These are phyloP conservation scores for Amanita muscaria DNA, from an alignment of 768 basidiomycete genomes.

Conservation along the genomic window DNA sequence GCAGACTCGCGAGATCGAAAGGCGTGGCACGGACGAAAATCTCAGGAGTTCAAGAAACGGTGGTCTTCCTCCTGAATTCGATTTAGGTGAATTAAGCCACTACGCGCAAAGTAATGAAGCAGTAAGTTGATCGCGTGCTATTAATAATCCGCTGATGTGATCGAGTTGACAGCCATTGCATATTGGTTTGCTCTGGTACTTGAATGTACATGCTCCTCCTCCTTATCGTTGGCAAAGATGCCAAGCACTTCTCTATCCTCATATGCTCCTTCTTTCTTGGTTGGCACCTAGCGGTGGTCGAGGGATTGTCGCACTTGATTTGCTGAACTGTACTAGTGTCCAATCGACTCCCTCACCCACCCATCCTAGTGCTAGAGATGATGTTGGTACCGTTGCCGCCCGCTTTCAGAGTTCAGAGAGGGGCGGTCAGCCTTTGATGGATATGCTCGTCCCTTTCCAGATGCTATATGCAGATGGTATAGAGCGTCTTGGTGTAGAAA, in stretches of 20 bases:
- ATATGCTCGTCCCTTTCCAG: slow-evolving; percentile 83
- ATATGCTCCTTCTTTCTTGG: slow-evolving; percentile 83
- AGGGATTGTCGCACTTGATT: slow-evolving; percentile 79
- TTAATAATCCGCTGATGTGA: slow-evolving; percentile 10
- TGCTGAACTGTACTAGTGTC: slow-evolving; percentile 81
- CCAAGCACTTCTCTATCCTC: slow-evolving; percentile 75
- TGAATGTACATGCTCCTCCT: slow-evolving; percentile 80
- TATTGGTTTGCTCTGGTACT: slow-evolving; percentile 82
- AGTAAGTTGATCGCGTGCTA: slow-evolving; percentile 24
- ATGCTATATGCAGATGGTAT: slow-evolving; percentile 86
- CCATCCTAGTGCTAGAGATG: slow-evolving; percentile 74
- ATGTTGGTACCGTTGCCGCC: slow-evolving; percentile 83
- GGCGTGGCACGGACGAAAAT: slow-evolving; percentile 23
- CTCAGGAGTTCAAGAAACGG: slow-evolving; percentile 24
- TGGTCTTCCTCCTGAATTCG: slow-evolving; percentile 33
- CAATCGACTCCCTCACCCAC: slow-evolving; percentile 74
- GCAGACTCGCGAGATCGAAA: slow-evolving; percentile 15
- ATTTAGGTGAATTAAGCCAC: slow-evolving; percentile 35
- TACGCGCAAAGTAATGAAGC: slow-evolving; percentile 43
- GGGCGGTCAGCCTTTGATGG: slow-evolving; percentile 46
- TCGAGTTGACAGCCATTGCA: slow-evolving; percentile 61
- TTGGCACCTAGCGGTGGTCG: slow-evolving; percentile 73
- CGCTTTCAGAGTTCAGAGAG: slow-evolving; percentile 43
- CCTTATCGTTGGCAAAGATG: slow-evolving; percentile 78
- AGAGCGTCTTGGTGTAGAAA: slow-evolving; percentile 84